Base-by-base conservation (phyloP, 495 filamentous ascomycete species). In the Tuber aestivum region DNA sequence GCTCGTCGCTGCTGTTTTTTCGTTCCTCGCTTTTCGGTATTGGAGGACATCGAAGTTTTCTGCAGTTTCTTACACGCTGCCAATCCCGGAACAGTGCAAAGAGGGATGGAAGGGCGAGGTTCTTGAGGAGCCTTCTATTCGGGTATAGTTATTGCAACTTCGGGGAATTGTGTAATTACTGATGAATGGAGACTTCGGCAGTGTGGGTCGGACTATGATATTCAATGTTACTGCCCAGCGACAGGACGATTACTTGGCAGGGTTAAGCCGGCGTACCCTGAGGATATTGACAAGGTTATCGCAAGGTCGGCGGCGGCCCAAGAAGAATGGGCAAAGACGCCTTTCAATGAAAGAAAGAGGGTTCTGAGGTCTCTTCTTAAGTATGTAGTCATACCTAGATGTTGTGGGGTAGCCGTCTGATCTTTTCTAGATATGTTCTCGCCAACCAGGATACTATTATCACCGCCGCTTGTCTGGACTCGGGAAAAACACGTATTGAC, bases 401-500 rank as follows among this genome's bases (percentile, higher is more conserved):
- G 42, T 69, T 35, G 69, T 45, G 32, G 27, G 37, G 40, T 35
- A 21, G 18, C 23, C 37, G 27, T 9, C 18, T 75, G 38, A 69
- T 75, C 10, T 74, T 14, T 50, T 35, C 32, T 76, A 91, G 90
- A 84, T 89, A 90, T 80, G 87, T 98, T 35, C 89, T 99, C 74
- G 92, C 97, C 74, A 92, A 98, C 84, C 94, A 97, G 83, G 92
- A 97, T 72, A 86, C 89, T 44, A 95, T 99, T 77, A 94, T 92
- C 73, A 89, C 88, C 21, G 90, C 92, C 37, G 94, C 94, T 70
- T 97, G 94, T 82, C 87, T 97, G 23, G 95, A 99, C 85, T 95
- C 93, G n/a, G 95, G 95, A 71, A 99, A 99, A 85, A 97, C 96
- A 8, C 92, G 93, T 86, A 89, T 97, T 41, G 95, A 99, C 83